A percentile compares a stretch with the other conserved stretches of the same genome.
Conservation (phyloP, 192 early-diverging fungal species). For the Coemansia sp. region DNA sequence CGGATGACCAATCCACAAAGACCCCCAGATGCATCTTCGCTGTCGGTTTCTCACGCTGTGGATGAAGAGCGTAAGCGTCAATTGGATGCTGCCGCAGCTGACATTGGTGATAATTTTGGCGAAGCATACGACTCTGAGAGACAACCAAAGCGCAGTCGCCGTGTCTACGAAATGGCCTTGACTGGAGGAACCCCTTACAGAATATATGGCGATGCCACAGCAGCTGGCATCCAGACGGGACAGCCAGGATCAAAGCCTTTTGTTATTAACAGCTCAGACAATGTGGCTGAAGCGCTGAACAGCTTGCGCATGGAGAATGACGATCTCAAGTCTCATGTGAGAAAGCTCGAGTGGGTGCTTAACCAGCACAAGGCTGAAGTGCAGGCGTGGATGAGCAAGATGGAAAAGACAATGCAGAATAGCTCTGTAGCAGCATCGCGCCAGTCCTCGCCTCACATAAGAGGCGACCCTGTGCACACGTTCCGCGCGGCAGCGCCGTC, state of each 20-base stretch:
- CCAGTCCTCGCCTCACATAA: slow-evolving; percentile 4
- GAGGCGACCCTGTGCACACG: not conserved
- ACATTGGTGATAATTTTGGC: not conserved
- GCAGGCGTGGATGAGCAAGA: slow-evolving; percentile 40
- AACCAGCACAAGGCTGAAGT: slow-evolving; percentile 41
- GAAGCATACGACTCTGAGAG: slow-evolving; percentile 3
- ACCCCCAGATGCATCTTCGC: not conserved
- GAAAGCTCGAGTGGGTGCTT: slow-evolving; percentile 34
- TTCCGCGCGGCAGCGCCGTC: not conserved
- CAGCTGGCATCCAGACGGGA: not conserved
- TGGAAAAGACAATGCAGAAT: slow-evolving; percentile 29
- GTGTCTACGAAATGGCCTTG: slow-evolving; percentile 15
- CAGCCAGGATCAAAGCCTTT: not conserved
- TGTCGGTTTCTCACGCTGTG: not conserved
- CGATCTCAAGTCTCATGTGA: slow-evolving; percentile 34
- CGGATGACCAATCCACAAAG: not conserved
- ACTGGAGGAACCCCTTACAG: not conserved
- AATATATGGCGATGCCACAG: slow-evolving; percentile 1
- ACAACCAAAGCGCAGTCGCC: slow-evolving; percentile 25
- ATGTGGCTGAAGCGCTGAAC: slow-evolving; percentile 8
- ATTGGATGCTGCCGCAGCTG: not conserved
- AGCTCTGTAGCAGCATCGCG: not conserved
- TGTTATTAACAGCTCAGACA: not conserved
- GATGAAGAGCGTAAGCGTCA: slow-evolving; percentile 21
- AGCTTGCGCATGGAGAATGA: slow-evolving; percentile 45